Base-by-base conservation (phyloP, 805 yeast species). In the Metschnikowia dekortorum region DNA sequence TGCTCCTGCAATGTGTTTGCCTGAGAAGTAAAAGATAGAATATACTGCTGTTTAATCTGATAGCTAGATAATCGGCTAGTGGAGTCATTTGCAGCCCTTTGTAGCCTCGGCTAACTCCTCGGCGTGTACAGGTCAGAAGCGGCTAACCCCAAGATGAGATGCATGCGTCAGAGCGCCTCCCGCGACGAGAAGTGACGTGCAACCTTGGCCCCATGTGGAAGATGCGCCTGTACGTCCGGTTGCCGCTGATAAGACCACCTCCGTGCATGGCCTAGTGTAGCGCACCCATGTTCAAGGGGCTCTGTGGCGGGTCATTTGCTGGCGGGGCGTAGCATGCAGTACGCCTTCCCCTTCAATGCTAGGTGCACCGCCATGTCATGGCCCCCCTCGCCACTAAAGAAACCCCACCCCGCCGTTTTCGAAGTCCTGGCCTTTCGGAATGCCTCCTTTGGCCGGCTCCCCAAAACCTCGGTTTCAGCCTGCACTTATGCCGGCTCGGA, bases 1-100 rank as follows among this genome's bases (percentile, higher is more conserved):
- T 14, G 18, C 16, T 14, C 10, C 41, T 13, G n/a, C 9, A 4
- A 39, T 8, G 34, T 29, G 43, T 29, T 39, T 39, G 29, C 43
- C 43, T 30, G 43, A 14, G 14, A 39, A 22, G 34, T 30, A 39
- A 34, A 28, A 30, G 43, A 39, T 39, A 26, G 39, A 39, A 22
- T 13, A 39, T 39, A 33, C 36, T 33, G 43, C 43, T 39, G 26
- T 39, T 39, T 39, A 39, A 39, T 39, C 11, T 39, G 34, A 39
- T 39, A 39, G 18, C 30, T 13, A 29, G 29, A 29, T 29, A 14
- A 30, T 16, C 10, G 11, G 22, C 43, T 18, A 10, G n/a, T 10
- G 4, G 34, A 29, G 16, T 6, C 30, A 29, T 39, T 39, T 39
- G 43, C 43, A 39, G 34, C 43, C 13, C 42, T 18, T 14, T 39